Conservation (phyloP, 148 eudicot genomes). For the Pouteria glomerata region DNA sequence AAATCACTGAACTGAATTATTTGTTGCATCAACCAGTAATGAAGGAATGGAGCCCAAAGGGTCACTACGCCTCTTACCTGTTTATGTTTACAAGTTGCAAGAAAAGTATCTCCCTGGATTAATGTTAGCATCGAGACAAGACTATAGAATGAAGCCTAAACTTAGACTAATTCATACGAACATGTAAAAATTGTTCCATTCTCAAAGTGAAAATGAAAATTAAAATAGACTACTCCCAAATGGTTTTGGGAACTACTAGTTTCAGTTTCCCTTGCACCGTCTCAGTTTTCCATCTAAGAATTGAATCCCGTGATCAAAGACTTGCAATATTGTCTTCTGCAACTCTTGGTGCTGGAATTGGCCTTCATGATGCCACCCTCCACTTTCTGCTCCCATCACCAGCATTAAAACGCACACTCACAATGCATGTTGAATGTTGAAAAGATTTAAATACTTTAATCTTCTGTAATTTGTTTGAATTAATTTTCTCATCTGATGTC, state of each 20-base stretch:
- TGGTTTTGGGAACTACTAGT: not conserved
- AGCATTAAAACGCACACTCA: not conserved
- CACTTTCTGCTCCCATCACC: not conserved
- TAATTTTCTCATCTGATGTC: not conserved
- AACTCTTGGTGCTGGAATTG: not conserved
- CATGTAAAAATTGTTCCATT: not conserved
- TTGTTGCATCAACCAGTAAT: not conserved
- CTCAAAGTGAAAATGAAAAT: not conserved
- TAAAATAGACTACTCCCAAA: not conserved
- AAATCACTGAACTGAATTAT: not conserved
- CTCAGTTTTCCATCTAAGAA: not conserved
- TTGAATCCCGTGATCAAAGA: not conserved
- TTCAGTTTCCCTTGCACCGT: not conserved
- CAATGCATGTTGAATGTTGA: not conserved
- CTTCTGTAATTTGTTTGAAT: not conserved
- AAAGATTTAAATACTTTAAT: conserved; percentile 4
- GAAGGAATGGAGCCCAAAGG: not conserved
- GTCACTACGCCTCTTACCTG: not conserved
- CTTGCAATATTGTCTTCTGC: not conserved
- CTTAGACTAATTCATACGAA: not conserved
- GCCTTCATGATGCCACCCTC: not conserved
- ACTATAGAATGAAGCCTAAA: not conserved
- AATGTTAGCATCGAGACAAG: not conserved
- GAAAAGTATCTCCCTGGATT: not conserved
- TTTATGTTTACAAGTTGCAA: not conserved